Evolutionary conservation across 495 filamentous ascomycete genomes (phyloP).

Genomic region (Cercophora newfieldiana): DNA sequence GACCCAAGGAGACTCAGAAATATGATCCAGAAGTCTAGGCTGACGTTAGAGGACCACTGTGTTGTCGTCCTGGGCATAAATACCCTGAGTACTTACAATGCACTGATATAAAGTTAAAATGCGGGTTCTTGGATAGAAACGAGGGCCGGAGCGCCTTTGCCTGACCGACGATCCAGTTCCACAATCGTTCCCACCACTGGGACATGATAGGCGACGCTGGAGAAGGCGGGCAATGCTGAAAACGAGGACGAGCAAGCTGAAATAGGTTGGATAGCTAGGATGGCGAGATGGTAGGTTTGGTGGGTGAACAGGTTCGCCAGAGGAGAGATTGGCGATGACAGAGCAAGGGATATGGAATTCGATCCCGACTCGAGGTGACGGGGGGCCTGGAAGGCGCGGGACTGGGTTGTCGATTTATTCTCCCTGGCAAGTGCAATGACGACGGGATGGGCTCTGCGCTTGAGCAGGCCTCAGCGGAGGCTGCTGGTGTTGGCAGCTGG

Average conservation of each 20-base stretch:
- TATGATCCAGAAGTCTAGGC: constrained; percentile 77
- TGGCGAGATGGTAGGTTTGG: background rate
- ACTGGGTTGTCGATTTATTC: background rate
- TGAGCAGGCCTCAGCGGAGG: constrained; percentile 4
- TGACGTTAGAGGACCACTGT: constrained; percentile 5
- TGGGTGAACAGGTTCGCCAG: background rate
- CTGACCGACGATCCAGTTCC: constrained; percentile 35
- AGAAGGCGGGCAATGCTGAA: background rate
- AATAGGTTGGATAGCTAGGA: background rate
- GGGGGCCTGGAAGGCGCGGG: background rate
- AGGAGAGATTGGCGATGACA: background rate
- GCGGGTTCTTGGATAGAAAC: constrained; percentile 54
- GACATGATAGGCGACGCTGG: constrained; percentile 20
- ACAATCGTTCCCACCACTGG: constrained; percentile 14
- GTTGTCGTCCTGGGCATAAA: background rate
- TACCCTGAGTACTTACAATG: constrained; percentile 62
- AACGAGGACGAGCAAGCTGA: background rate
- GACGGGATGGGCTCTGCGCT: background rate
- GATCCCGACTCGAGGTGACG: background rate
- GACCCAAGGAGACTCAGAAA: constrained; percentile 67
- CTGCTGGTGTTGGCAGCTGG: constrained; percentile 2
- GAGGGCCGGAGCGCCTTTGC: constrained; percentile 50
- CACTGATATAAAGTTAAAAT: constrained; percentile 80
- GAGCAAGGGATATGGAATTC: background rate
- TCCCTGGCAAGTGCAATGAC: background rate